Evolutionary conservation across 768 basidiomycete species (phyloP).

Genomic region (Hypsizygus marmoreus): DNA sequence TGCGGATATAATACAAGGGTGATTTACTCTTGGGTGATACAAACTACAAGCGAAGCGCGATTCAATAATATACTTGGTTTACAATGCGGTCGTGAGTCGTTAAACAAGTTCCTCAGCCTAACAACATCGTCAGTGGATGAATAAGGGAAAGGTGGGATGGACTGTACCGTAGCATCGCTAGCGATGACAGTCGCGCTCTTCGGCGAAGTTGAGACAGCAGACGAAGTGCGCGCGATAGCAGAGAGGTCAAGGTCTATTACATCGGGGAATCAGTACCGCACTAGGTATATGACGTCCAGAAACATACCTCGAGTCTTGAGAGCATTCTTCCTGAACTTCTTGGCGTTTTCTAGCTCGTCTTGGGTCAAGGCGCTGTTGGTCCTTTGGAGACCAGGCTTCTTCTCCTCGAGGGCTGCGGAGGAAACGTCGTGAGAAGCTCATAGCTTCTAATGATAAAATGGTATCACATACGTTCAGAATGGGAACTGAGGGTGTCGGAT

Average conservation of each 20-base stretch:
- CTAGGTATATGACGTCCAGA: no score
- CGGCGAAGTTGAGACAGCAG: conserved; percentile 63
- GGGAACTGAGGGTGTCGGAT: conserved; percentile 15
- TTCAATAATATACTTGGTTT: no score
- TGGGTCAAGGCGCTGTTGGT: conserved; percentile 50
- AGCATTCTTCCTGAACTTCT: conserved; percentile 70
- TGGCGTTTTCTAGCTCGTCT: conserved; percentile 67
- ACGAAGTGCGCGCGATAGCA: conserved; percentile 82
- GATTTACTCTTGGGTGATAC: no score
- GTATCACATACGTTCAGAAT: conserved; percentile 19
- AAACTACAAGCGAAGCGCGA: no score
- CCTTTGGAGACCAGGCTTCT: conserved; percentile 33
- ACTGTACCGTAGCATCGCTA: no score
- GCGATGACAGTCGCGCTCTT: conserved; percentile 23
- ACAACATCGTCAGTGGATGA: no score
- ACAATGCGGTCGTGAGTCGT: no score
- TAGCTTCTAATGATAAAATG: neutral
- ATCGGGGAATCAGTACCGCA: no score
- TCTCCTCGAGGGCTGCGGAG: conserved; percentile 24
- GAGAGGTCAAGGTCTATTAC: conserved; percentile 59
- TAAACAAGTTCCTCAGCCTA: no score
- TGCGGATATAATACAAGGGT: no score
- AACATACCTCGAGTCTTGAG: conserved; percentile 62
- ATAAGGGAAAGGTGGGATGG: no score
- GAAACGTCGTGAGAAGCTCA: neutral